Evolutionary conservation across 345 rosid genomes (phyloP), one percentile per base, ranked within the genome.

Genomic region (Syzygium jambos): DNA sequence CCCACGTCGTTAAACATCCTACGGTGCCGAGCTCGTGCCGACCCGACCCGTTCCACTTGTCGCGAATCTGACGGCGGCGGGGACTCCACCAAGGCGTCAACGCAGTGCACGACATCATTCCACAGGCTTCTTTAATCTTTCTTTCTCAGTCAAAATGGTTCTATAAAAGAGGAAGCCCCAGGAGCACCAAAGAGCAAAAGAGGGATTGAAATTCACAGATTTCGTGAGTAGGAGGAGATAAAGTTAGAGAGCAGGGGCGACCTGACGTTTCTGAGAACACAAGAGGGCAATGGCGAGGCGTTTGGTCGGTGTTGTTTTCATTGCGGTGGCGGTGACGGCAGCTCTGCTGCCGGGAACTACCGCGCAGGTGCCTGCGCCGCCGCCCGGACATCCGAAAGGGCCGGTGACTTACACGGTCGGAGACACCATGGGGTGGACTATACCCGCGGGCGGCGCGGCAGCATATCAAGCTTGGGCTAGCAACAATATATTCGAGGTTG

Each of bases 361-460:
- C 9, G 43, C 51, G 5, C 77, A 30, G 5, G 54, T 52, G 30
- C 3, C 46, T 23, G 52, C 43, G n/a, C 23, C 34, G 17, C 52
- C 54, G 46, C 52, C 83, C 0, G 87, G 2, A 65, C 53, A 53
- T 52, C 78, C 78, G 13, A 68, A 34, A 55, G 88, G 85, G 46
- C 57, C 65, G 54, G 43, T 82, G 43, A 88, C 55, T n/a, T 53
- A 88, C 80, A 88, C 85, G 2, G 89, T 88, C 7, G 89, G 89
- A n/a, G 89, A 65, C 68, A 11, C 85, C 23, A 56, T 41, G n/a
- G 87, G 89, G 85, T 85, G 89, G 89, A 88, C 21, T 15, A 25
- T 73, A 51, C 87, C 87, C 19, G 52, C 87, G 1, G 41, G 63
- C 2, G 85, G 85, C 84, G 56, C 61, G 2, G 29, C 61, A 1